Conservation (phyloP, 148 eudicot genomes). For the Mesembryanthemum crystallinum region DNA sequence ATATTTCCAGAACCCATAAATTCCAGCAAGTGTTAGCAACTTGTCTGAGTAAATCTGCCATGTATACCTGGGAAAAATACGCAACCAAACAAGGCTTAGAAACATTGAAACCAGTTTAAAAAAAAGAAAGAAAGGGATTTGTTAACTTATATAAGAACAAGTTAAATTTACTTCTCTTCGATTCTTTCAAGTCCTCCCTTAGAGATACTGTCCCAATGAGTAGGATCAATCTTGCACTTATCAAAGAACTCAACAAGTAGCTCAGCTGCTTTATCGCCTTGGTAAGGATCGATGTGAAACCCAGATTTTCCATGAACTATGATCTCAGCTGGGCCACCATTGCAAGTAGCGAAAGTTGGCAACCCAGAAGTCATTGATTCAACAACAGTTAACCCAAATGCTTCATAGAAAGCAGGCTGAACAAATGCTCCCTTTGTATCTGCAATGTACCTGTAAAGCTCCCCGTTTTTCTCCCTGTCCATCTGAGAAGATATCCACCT, state of each 20-base stretch:
- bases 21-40: conserved; percentile 32
- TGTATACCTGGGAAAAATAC: conserved; percentile 26
- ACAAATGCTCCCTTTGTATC: conserved; percentile 33
- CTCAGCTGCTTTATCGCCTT: conserved; percentile 23
- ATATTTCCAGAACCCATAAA: conserved; percentile 36
- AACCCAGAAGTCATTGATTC: conserved; percentile 33
- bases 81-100: neutral
- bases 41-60: conserved; percentile 37
- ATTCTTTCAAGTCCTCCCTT: conserved; percentile 27
- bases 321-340: conserved; percentile 36
- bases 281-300: conserved; percentile 33
- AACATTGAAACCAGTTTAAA: neutral
- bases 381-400: conserved; percentile 28
- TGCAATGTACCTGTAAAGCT: conserved; percentile 29
- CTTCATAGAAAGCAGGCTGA: conserved; percentile 32
- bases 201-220: conserved; percentile 30
- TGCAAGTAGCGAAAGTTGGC: conserved; percentile 31
- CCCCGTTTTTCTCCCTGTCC: conserved; percentile 30
- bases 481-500: conserved; percentile 34
- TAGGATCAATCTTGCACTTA: conserved; percentile 23
- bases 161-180: conserved; percentile 27
- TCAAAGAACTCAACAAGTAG: conserved; percentile 29
- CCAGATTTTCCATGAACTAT: conserved; percentile 33
- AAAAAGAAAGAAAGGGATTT: no score
- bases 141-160: neutral